Evolutionary conservation across 495 filamentous ascomycete species (phyloP).

Genomic region (Letharia lupina): DNA sequence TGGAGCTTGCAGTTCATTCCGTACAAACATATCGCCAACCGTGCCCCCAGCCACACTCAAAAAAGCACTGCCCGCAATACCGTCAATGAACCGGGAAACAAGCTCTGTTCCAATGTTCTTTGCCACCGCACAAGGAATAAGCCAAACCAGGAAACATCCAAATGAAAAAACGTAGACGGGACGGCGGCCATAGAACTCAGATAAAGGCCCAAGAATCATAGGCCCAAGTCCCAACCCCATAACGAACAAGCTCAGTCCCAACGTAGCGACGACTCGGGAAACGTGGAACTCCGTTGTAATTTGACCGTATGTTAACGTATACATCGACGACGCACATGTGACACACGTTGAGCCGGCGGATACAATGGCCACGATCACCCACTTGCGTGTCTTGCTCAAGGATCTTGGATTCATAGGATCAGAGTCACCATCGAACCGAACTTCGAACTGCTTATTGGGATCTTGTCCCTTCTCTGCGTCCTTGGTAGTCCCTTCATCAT

Average conservation of each 20-base stretch:
- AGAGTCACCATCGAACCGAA: conserved; percentile 61
- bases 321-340: conserved; percentile 86
- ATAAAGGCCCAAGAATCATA: conserved; percentile 53
- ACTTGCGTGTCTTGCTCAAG: conserved; percentile 59
- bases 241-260: conserved; percentile 75
- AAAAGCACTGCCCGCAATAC: conserved; percentile 79
- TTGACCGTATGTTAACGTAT: conserved; percentile 80
- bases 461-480: background rate
- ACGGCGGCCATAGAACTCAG: conserved; percentile 79
- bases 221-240: conserved; percentile 47
- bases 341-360: conserved; percentile 70
- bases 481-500: conserved; percentile 12
- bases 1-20: conserved; percentile 61
- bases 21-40: conserved; percentile 79
- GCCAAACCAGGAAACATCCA: conserved; percentile 69
- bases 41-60: conserved; percentile 85
- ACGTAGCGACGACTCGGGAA: conserved; percentile 61
- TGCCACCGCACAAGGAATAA: conserved; percentile 84
- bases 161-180: conserved; percentile 78
- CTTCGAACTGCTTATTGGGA: conserved; percentile 40
- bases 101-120: conserved; percentile 77
- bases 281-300: conserved; percentile 66
- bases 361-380: conserved; percentile 69
- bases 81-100: conserved; percentile 74
- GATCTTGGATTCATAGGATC: conserved; percentile 68